Base-by-base conservation (phyloP, 148 eudicot species). In the Chenopodium quinoa region DNA sequence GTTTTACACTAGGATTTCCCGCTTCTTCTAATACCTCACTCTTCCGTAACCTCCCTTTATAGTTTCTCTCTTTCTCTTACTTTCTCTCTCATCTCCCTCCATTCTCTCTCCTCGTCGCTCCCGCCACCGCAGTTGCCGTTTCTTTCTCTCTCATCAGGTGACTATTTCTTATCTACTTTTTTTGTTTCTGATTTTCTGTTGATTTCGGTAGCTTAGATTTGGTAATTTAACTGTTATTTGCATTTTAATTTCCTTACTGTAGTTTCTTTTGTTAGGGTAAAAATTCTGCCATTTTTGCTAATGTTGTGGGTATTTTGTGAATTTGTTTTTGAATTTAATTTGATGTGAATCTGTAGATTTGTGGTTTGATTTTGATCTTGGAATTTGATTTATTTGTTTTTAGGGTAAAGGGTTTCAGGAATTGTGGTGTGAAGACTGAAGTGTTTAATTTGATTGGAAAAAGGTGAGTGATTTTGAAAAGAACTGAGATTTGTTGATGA, bases 401-500 rank as follows among this genome's bases (percentile, higher is more conserved):
- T 64, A 47, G 64, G 78, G 46, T 27, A 80, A 74, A 56, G 62
- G n/a, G 62, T 56, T 56, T 56, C 9, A 32, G 12, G 20, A 64
- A 47, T 74, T 73, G 14, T 25, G 31, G 46, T 20, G 62, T 68
- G 62, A 68, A n/a, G 25, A 19, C 13, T 20, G 66, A 20, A 47
- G 8, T 78, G 25, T 23, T 47, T 25, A n/a, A 47, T 27, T 62
- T 66, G 22, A 29, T 3, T 62, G 14, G 7, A 14, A n/a, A 73
- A 73, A 73, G 77, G 77, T 74, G 56, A 74, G 31, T 47, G 14
- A 5, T 11, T 80, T 80, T 80, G 14, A 1, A 70, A 16, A 54
- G 20, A 62, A 16, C 2, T 3, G 44, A 29, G 70, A 73, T 72
- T 73, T 62, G 23, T 81, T 65, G 63, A 31, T 64, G 23, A 14